A percentile compares a stretch with the other conserved stretches of the same genome.
These are phyloP conservation scores for Fraxinus cuspidata DNA, from an alignment of 257 asterid species.

Conservation along the genomic window DNA sequence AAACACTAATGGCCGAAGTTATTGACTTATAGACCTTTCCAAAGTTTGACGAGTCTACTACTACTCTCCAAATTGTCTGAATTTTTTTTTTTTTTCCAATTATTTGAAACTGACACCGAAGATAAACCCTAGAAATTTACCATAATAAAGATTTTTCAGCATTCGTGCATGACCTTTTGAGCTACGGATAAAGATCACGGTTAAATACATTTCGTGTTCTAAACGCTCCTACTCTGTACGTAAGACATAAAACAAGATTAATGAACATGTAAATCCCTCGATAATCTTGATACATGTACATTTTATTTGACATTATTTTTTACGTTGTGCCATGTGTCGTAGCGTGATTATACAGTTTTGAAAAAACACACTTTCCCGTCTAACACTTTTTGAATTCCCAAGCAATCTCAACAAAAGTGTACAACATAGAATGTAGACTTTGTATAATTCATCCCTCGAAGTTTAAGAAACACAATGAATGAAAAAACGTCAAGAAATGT, in stretches of 20 bases:
- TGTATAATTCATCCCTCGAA: neutral
- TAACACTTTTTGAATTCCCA: no score
- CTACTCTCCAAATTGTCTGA: conserved; percentile 22
- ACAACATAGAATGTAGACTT: no score
- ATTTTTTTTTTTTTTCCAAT: conserved; percentile 3
- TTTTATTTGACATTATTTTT: no score
- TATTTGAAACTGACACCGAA: neutral
- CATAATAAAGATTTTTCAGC: no score
- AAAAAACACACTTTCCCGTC: no score
- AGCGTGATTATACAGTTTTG: no score
- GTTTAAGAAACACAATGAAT: neutral
- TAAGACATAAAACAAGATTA: conserved; percentile 26
- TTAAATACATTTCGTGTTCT: neutral
- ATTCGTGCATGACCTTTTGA: neutral
- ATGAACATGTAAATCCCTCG: conserved; percentile 37
- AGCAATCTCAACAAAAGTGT: no score
- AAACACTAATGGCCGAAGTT: conserved; percentile 50
- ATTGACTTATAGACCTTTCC: conserved; percentile 50
- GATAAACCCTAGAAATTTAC: conserved; percentile 8
- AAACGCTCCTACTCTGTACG: neutral
- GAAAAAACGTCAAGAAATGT: neutral
- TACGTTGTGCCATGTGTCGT: no score
- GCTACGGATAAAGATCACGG: no score
- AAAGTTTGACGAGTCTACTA: conserved; percentile 25
- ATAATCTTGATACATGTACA: no score